Base-by-base conservation (phyloP, 768 basidiomycete species). In the button mushroom (Agaricus bisporus) region DNA sequence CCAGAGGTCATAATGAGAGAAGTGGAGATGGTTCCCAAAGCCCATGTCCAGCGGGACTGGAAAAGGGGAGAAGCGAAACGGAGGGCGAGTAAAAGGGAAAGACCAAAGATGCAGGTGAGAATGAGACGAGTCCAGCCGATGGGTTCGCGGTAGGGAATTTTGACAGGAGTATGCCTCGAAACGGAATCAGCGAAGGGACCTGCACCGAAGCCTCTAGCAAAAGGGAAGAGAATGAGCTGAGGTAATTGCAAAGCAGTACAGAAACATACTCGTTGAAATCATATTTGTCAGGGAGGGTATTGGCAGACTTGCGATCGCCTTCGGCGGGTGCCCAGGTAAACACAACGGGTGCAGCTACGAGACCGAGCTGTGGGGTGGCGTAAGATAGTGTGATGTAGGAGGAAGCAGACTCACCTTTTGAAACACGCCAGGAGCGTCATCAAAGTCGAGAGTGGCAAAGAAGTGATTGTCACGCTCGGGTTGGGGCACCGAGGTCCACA, bases 371-470 rank as follows among this genome's bases (percentile, higher is more conserved):
- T 37, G 26, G 20, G 11, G 26, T 4, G 28, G 43, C 53, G 39
- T 48, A 15, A 50, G 20, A 45, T 20, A 29, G 12, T 45, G 29
- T 25, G 41, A 25, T 15, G 17, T 20, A 29, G 38, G 36, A 46
- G 20, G 48, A 41, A 8, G 47, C 3, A 18, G 56, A 64, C 25
- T 48, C 32, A 91, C 94, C 75, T 82, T 83, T 71, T 89, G 85
- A 73, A 95, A 99, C 41, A 92, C 77, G 1, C 72, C 68, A 51
- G 81, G 76, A 7, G 81, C 86, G 36, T 88, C 76, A 62, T 89
- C 82, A 64, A 97, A 98, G 68, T 99, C 97, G 28, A 92, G 67
- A 11, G 85, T 86, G 8, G 84, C 97, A 64, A 98, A 99, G 80
- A 98, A 95, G 68, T 98, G 95, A 51, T 75, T 73, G 66, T 91